Base-by-base conservation (phyloP, 495 filamentous ascomycete species). In the Hypoxylon fragiforme region DNA sequence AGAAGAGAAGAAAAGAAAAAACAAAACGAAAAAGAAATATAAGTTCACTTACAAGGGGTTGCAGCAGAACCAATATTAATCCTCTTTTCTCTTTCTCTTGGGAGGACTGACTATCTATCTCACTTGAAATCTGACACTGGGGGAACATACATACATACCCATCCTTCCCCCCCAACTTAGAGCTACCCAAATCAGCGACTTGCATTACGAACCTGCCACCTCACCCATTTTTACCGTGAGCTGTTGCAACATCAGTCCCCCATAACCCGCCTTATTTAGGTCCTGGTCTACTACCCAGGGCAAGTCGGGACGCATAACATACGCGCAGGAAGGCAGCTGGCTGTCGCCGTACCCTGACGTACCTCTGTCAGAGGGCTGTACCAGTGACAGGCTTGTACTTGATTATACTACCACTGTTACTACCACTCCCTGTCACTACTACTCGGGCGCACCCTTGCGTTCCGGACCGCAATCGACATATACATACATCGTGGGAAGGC, bases 191-290 rank as follows among this genome's bases (percentile, higher is more conserved):
- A 68, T 57, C 52, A 68, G 62, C 65, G 54, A 68, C 65, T 49
- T 68, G 65, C 65, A 68, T 67, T 4, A 44, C 50, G 44, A 51
- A 55, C 59, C 65, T 68, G 65, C 62, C 65, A 68, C 65, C 65
- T 68, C 65, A 65, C 56, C 62, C 54, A n/a, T 59, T 63, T 58
- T 63, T 63, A 63, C 60, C 62, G 60, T 64, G 65, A 65, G 65
- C 65, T 68, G 62, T 65, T 68, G 65, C 62, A 68, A 65, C 65
- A 68, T 68, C 62, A 58, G 56, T 62, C 65, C 62, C 63, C 63
- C 59, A 62, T 55, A 61, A 28, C 58, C 50, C 65, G 62, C 52
- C 53, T 52, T 64, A 52, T 57, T 58, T 59, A 57, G 35, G 58
- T 57, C 62, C 62, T 65, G 62, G 57, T 62, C 47, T 62, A 57